Conservation (phyloP, 257 asterid species). For the Petunia secreta region DNA sequence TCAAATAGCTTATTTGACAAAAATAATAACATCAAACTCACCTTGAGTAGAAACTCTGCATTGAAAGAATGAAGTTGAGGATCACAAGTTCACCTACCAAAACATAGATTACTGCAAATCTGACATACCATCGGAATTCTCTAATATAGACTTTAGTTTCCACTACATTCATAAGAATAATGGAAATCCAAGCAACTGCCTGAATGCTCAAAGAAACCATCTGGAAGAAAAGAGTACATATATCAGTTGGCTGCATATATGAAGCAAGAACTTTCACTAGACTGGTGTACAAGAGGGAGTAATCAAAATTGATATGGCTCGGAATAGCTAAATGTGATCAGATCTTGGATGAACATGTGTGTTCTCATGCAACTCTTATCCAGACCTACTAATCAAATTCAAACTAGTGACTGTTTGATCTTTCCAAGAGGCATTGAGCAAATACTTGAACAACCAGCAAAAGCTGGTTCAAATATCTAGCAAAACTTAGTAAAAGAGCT, state of each 20-base stretch:
- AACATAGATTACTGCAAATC: constrained; percentile 69
- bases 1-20: background rate
- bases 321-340: constrained; percentile 3
- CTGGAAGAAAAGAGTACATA: constrained; percentile 45
- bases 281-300: constrained; percentile 11
- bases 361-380: constrained; percentile 8
- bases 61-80: constrained; percentile 54
- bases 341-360: constrained; percentile 15
- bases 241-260: constrained; percentile 21
- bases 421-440: constrained; percentile 19
- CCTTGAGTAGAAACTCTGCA: constrained; percentile 58
- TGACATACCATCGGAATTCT: constrained; percentile 84
- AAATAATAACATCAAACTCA: constrained; percentile 30
- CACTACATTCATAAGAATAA: constrained; percentile 59
- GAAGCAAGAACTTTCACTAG: constrained; percentile 4
- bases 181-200: constrained; percentile 69
- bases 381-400: constrained; percentile 7
- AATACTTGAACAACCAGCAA: constrained; percentile 10
- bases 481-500: background rate
- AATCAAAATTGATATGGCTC: background rate
- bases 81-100: constrained; percentile 77
- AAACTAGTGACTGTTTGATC: background rate
- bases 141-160: constrained; percentile 73
- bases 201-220: constrained; percentile 64
- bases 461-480: constrained; percentile 4